Conservation (phyloP, 139 green algal species). For the Zygnema circumcarinatum region DNA sequence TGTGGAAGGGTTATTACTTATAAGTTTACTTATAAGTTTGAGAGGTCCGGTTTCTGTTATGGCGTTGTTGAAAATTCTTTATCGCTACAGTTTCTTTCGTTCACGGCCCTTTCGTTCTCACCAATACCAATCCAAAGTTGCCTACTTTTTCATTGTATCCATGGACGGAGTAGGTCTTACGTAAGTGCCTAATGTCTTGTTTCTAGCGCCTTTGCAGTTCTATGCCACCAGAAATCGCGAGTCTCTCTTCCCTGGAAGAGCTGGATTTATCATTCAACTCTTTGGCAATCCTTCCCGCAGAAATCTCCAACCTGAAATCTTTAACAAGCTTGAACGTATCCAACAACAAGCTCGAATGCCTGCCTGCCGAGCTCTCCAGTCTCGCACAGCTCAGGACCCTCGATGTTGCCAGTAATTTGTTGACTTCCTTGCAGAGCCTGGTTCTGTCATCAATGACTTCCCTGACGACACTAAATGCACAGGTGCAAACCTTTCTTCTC, state of each 20-base stretch:
- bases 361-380: conserved; percentile 1
- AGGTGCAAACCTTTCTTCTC: too few relatives aligned
- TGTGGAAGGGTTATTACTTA: too few relatives aligned
- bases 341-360: conserved; percentile 17
- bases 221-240: conserved; percentile 19
- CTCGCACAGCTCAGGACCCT: conserved; percentile 7
- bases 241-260: conserved; percentile 17
- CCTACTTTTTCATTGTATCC: too few relatives aligned
- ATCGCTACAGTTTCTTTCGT: too few relatives aligned
- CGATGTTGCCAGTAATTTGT: conserved; percentile 29
- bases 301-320: not conserved
- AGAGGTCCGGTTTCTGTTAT: too few relatives aligned
- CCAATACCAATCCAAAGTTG: too few relatives aligned
- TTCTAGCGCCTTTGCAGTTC: conserved; percentile 28
- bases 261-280: conserved; percentile 24
- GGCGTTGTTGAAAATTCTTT: too few relatives aligned
- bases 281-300: conserved; percentile 3
- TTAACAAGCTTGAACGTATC: conserved; percentile 21
- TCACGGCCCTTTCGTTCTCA: too few relatives aligned
- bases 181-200: too few relatives aligned
- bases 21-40: too few relatives aligned
- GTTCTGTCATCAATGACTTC: conserved; percentile 32
- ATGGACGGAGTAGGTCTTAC: too few relatives aligned
- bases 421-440: conserved; percentile 1
- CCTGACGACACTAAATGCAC: conserved; percentile 22